Evolutionary conservation across 441 rosid species (phyloP), one percentile per base, ranked within the genome.

Genomic region (Erodium moschatum): DNA sequence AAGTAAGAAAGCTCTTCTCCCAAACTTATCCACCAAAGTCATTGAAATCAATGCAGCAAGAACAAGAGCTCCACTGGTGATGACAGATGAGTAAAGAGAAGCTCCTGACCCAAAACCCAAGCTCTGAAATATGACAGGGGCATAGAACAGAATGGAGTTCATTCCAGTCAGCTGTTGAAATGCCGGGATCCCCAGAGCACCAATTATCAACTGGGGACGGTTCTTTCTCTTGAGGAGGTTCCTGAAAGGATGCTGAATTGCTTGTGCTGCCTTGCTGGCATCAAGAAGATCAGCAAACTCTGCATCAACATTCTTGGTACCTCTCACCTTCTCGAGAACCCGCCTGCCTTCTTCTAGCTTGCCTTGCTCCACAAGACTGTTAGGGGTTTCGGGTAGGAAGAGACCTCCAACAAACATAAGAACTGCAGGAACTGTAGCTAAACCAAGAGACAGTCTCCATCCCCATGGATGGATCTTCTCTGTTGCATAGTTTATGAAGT

Each of bases 141-240:
- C 95, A 48, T 91, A 91, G 76, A 91, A 91, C 64, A 91, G 81
- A 46, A 92, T 92, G 6, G 96, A 89, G 79, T 92, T 92, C 81
- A 81, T 92, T 18, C 95, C 97, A 0, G 97, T 92, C 27, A 92
- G 80, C 68, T 90, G 97, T 71, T 92, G 97, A 69, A 90, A 90
- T 24, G 89, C 90, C 0, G 98, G 98, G 67, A 90, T 83, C 5
- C 84, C 97, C 7, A 90, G 24, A 0, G 93, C 96, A 62, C 98
- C 96, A n/a, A 88, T 82, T 1, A 92, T 68, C 72, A 92, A 75
- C 74, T 90, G 97, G 0, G 97, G 97, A 31, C 93, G 82, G 67
- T 92, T 88, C 80, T 80, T 87, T 29, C 86, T 72, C 67, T 71
- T 48, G 1, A 89, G 77, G 58, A 88, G 91, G 72, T 90, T 92